Conservation (phyloP, 345 rosid genomes). For the Eucalyptus regnans region DNA sequence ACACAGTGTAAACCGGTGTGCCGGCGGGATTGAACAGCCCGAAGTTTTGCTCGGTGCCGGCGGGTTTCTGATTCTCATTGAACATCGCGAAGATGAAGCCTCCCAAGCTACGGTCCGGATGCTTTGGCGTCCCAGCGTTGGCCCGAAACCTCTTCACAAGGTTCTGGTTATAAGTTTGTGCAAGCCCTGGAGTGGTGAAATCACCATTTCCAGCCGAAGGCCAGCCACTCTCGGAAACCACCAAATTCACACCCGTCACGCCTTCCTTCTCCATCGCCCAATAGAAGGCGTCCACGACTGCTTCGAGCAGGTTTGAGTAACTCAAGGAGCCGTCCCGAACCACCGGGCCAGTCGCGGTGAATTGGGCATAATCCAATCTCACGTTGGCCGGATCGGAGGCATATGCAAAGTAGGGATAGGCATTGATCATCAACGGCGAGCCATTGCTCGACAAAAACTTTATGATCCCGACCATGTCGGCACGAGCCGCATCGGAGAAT, state of each 20-base stretch:
- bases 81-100: slow-evolving; percentile 1
- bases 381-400: neutral
- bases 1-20: neutral
- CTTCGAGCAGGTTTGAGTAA: slow-evolving; percentile 1
- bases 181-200: neutral
- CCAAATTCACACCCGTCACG: neutral
- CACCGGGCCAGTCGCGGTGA: neutral
- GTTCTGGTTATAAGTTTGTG: neutral
- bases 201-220: slow-evolving; percentile 1
- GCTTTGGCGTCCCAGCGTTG: neutral
- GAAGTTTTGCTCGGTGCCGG: neutral
- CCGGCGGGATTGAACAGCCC: neutral
- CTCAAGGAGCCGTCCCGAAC: neutral
- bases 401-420: slow-evolving; percentile 1
- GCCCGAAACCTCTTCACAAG: neutral
- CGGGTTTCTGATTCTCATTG: neutral
- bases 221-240: slow-evolving; percentile 8
- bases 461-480: neutral
- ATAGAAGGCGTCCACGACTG: neutral
- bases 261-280: slow-evolving; percentile 1
- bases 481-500: neutral
- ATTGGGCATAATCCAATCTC: neutral
- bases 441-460: neutral
- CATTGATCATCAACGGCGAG: slow-evolving; percentile 2
- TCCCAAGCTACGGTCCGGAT: neutral